Base-by-base conservation (phyloP, 1,284 basidiomycete genomes). In the Coniferiporia sulphurascens region DNA sequence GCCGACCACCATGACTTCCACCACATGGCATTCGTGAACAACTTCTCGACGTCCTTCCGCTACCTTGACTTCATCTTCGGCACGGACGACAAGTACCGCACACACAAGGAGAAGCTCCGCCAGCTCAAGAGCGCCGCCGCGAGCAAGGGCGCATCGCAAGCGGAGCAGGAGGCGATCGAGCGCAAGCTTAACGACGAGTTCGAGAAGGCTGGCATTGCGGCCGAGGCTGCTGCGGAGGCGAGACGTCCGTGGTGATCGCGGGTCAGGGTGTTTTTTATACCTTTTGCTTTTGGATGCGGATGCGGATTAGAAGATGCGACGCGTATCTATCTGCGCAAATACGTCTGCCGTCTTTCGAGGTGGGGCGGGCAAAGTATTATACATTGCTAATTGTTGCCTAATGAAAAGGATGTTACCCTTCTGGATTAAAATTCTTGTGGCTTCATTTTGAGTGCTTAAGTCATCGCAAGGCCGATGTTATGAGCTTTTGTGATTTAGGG, bases 1-100 rank as follows among this genome's bases (percentile, higher is more conserved):
- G 97, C 96, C 0, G 97, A 99, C 70, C 95, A 98, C 79, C 95
- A 98, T 74, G 95, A 95, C 71, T 95, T 93, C 83, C 93, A 95
- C 74, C 93, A 95, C 76, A 92, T 93, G 91, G 86, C 89, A 1
- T 92, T 92, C 76, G 84, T 84, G 58, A 92, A 92, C 80, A 95
- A 94, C 79, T 95, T 83, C 74, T 89, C 91, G 17, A 95, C 93
- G 35, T 91, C 88, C 15, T 96, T 96, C 85, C 84, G 93, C 56
- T 95, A 91, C 89, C 93, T 91, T 77, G 93, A 96, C 73, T 82
- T 81, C 65, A 75, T 92, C 65, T 86, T 90, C 70, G 93, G 93
- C 64, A 95, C 93, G 6, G 93, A 96, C 69, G 73, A 78, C 75
- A 92, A 91, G 78, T 96, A 94, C 77, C 83, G 78, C 19, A 84